A percentile compares a stretch with the other conserved stretches of the same genome.
Conservation (phyloP, 75 land plant genomes). For the Chamaecyparis obtusa region DNA sequence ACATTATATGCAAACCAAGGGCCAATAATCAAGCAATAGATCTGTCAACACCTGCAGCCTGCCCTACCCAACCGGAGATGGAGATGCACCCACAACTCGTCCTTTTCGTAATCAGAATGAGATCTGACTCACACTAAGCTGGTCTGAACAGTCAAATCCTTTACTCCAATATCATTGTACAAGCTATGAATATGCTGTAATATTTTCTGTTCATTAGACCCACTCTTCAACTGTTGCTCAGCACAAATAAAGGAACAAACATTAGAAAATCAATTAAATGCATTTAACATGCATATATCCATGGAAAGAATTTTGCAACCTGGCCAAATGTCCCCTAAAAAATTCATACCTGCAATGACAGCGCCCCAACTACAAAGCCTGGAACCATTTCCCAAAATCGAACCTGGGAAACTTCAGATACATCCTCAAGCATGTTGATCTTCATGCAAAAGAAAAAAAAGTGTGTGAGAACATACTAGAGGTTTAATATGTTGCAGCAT, state of each 20-base stretch:
- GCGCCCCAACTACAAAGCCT: slow-evolving; percentile 80
- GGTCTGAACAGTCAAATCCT: slow-evolving; percentile 81
- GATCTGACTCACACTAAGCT: slow-evolving; percentile 3
- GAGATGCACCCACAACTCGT: background rate
- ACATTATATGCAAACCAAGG: background rate
- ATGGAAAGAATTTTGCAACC: background rate
- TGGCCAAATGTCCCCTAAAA: background rate
- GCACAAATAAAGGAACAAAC: background rate
- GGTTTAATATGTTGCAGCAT: background rate
- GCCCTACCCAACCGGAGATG: background rate
- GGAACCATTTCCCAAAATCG: slow-evolving; percentile 97
- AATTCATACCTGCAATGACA: slow-evolving; percentile 64
- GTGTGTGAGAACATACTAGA: background rate
- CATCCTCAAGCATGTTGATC: slow-evolving; percentile 69
- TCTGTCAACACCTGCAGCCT: background rate
- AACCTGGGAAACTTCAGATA: slow-evolving; percentile 64
- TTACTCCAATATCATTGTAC: slow-evolving; percentile 85
- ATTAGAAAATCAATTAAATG: background rate
- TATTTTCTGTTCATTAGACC: slow-evolving; percentile 54
- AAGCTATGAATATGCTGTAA: slow-evolving; percentile 69
- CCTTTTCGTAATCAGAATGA: background rate
- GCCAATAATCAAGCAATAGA: background rate
- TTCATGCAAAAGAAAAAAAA: slow-evolving; percentile 13
- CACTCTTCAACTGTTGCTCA: slow-evolving; percentile 54
- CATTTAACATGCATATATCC: background rate